phyloP scores from a whole-genome alignment of 2,329 filamentous ascomycete species.

The Neocatenulostroma microsporum region DNA sequence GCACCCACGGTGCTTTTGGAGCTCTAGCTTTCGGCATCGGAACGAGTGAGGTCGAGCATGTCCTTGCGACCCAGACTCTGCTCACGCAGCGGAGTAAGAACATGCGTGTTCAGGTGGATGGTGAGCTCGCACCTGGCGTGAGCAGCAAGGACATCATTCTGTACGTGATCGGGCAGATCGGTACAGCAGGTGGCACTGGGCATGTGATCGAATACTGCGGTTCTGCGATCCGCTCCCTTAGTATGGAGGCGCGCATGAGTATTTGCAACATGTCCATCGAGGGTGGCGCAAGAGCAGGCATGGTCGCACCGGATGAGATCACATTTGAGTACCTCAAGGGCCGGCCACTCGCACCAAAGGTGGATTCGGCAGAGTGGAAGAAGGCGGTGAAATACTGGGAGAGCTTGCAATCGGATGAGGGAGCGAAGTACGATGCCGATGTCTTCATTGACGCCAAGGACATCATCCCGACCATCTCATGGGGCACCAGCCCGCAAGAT shows the following conservation, averaged over 20 bases:
- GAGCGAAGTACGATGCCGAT: constrained; percentile 81
- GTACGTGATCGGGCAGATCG: constrained; percentile 85
- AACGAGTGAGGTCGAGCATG: constrained; percentile 97
- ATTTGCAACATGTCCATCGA: constrained; percentile 99
- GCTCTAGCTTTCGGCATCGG: constrained; percentile 94
- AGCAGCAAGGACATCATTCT: constrained; percentile 95
- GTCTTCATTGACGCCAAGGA: constrained; percentile 88
- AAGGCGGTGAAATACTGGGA: constrained; percentile 84
- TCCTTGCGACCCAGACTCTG: constrained; percentile 90
- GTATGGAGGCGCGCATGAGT: constrained; percentile 97
- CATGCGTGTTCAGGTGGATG: constrained; percentile 95
- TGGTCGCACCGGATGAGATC: constrained; percentile 90
- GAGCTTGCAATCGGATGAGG: constrained; percentile 74
- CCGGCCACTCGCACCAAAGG: constrained; percentile 80
- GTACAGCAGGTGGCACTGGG: constrained; percentile 89
- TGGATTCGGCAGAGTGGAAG: constrained; percentile 80
- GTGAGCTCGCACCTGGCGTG: constrained; percentile 79
- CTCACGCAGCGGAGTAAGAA: constrained; percentile 96
- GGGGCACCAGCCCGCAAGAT: constrained; percentile 95
- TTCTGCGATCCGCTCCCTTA: constrained; percentile 78
- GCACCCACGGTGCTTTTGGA: constrained; percentile 94
- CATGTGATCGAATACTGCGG: constrained; percentile 97
- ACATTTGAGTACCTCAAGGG: constrained; percentile 96
- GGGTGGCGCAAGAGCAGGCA: constrained; percentile 86
- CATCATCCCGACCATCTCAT: constrained; percentile 86